Base-by-base conservation (phyloP, 2,329 filamentous ascomycete species). In the Sporothrix phasma region DNA sequence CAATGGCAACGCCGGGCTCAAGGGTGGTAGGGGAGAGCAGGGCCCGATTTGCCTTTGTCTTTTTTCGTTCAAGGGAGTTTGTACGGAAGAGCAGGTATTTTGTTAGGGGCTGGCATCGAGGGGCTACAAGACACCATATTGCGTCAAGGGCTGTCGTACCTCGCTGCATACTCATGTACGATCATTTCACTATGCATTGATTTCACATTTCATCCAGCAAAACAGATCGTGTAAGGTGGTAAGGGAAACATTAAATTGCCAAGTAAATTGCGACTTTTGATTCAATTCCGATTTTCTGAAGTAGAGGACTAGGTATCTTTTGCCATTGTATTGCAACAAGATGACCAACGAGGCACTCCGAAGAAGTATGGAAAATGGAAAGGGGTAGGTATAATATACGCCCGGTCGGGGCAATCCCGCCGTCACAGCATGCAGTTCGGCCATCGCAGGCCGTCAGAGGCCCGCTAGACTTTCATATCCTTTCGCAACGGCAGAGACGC, bases 1-100 rank as follows among this genome's bases (percentile, higher is more conserved):
- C 83, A 15, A 70, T 80, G 72, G 74, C 77, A 60, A 82, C 81
- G 2, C n/a, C 76, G 78, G 62, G 81, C 81, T 3, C 75, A 74
- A 7, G 45, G 60, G 3, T 68, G 67, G 66, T 69, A 41, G 17
- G 11, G 10, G 53, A 46, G 6, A 46, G 34, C 7, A 37, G 34
- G 8, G 34, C 3, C 34, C 7, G 34, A 10, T n/a, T 11, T 37
- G 29, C 7, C 0, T 31, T 19, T 10, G n/a, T n/a, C n/a, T n/a
- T 34, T 22, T 17, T 19, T 37, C 37, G n/a, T 37, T n/a, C 1
- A 6, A 26, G 46, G 13, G 47, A 43, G 39, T 43, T 43, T 51
- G 4, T 29, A 8, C 10, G 13, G 13, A 2, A 29, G 15, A 17
- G 22, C 5, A 22, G 22, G 10, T 6, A 51, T 24, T 26, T 3